A percentile compares a stretch with the other conserved stretches of the same genome.
phyloP scores from a whole-genome alignment of 2,329 filamentous ascomycete species.

The Sordariomycetes sp. region DNA sequence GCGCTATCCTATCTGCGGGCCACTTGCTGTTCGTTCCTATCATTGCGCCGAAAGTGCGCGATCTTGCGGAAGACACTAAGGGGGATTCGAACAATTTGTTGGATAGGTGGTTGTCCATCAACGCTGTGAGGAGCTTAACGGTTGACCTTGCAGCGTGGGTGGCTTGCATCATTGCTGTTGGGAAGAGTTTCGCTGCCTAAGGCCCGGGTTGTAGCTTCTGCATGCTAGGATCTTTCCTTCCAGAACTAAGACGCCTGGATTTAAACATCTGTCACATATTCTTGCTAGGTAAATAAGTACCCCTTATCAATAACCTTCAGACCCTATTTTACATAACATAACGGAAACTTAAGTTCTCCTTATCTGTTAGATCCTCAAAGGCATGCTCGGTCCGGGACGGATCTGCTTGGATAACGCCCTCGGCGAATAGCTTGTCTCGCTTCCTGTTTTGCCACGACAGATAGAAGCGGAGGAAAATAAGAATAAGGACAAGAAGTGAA shows the following conservation, averaged over 20 bases:
- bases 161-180: not conserved
- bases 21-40: slow-evolving; percentile 22
- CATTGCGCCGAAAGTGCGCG: slow-evolving; percentile 19
- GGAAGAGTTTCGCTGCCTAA: not conserved
- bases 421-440: slow-evolving; percentile 35
- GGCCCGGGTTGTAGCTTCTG: no score
- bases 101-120: slow-evolving; percentile 4
- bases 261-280: no score
- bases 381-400: slow-evolving; percentile 35
- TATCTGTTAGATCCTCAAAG: slow-evolving; percentile 54
- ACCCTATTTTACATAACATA: slow-evolving; percentile 40
- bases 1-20: slow-evolving; percentile 17
- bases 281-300: no score
- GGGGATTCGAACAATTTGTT: slow-evolving; percentile 6
- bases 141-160: slow-evolving; percentile 5
- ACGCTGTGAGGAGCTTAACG: not conserved
- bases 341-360: slow-evolving; percentile 48
- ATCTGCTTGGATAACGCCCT: slow-evolving; percentile 26
- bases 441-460: slow-evolving; percentile 46
- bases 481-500: slow-evolving; percentile 43
- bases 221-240: no score
- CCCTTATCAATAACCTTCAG: no score
- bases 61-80: slow-evolving; percentile 15
- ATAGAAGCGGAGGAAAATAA: slow-evolving; percentile 48
- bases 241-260: no score